Evolutionary conservation across 2,329 filamentous ascomycete genomes (phyloP), one percentile per base, ranked within the genome.

Genomic region (Colletotrichum cereale): DNA sequence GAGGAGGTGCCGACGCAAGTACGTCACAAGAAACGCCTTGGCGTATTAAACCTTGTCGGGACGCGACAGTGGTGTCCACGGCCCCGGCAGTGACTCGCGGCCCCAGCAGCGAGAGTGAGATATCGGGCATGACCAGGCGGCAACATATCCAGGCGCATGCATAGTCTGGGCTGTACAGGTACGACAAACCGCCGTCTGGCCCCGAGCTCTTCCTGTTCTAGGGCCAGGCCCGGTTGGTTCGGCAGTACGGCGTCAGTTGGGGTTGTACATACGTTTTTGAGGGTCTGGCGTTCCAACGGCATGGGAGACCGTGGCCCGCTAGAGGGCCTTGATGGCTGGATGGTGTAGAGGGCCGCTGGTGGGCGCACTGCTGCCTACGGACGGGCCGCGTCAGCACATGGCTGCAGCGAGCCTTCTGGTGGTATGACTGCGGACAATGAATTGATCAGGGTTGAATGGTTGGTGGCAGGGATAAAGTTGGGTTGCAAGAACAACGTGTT

Each of bases 341-440:
- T 48, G 31, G 48, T 57, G 40, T 60, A 29, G 34, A 60, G 42
- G 68, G 58, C 52, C 52, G 50, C 50, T 63, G 38, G 42, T 40
- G 50, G 52, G 64, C 61, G 65, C 44, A 36, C 58, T 69, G 69
- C 58, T 72, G 65, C 69, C 69, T 72, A 38, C 44, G 12, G 44
- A 44, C 34, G 42, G 65, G 69, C 69, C 69, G 69, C 66, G 69
- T 72, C 57, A 72, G 69, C 69, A 52, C 14, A 38, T 10, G 18
- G 24, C 44, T 58, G 65, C 53, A 69, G 65, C 21, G 53, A 60
- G 69, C 58, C 69, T 72, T 60, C 65, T 58, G 53, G 31, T 40
- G 55, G 12, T 53, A 21, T 48, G 57, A 62, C 58, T 44, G 40
- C 48, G 26, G 36, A 16, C n/a, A 36, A 31, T 24, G 18, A 3